Percentiles rank a stretch among this genome's conserved stretches.
Evolutionary conservation across 306 rosid genomes (phyloP).

Genomic region (Lagenaria siceraria): DNA sequence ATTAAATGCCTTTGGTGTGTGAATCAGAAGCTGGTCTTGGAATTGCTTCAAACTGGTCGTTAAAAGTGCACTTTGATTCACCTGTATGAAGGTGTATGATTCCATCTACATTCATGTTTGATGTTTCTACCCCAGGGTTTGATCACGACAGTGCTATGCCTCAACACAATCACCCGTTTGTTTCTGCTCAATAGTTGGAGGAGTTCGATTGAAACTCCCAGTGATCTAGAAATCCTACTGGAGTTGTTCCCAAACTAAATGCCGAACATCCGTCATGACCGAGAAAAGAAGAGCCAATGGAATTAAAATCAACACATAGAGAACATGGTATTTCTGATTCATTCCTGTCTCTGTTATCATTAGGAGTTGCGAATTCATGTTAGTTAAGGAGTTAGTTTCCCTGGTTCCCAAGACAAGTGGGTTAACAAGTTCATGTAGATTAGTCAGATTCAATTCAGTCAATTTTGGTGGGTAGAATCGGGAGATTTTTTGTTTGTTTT

Average conservation of each 20-base stretch:
- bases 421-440: not conserved
- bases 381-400: not conserved
- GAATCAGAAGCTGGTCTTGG: not conserved
- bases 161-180: not conserved
- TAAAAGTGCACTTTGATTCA: not conserved
- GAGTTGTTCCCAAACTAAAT: not conserved
- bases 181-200: not conserved
- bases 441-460: not conserved
- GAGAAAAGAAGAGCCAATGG: not conserved
- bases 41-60: not conserved
- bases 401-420: not conserved
- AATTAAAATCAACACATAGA: not conserved
- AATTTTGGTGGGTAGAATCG: not conserved
- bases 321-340: not conserved
- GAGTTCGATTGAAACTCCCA: not conserved
- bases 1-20: slow-evolving; percentile 7
- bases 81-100: not conserved
- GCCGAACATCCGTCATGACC: not conserved
- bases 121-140: not conserved
- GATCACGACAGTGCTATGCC: not conserved
- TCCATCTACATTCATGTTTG: not conserved
- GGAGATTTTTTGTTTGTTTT: not conserved
- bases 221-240: not conserved
- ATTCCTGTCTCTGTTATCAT: not conserved
- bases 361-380: not conserved